phyloP scores from a whole-genome alignment of 129 eudicot genomes.

The Chrysanthemum lavandulifolium region DNA sequence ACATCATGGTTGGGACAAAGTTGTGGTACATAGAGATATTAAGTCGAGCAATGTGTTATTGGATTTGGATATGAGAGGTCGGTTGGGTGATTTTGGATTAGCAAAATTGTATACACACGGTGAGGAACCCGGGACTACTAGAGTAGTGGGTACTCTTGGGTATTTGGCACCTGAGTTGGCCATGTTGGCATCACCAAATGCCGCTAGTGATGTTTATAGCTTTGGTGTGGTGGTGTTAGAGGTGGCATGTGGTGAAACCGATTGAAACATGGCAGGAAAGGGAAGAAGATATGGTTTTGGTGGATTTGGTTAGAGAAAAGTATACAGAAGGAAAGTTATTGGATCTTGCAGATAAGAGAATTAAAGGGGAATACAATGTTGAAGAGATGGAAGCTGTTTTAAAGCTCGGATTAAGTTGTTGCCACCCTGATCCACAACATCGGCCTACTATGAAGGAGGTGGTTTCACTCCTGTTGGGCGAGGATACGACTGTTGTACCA shows the following conservation, averaged over 20 bases:
- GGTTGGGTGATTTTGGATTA: conserved; percentile 84
- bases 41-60: conserved; percentile 79
- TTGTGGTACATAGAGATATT: conserved; percentile 80
- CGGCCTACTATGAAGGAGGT: conserved; percentile 73
- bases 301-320: conserved; percentile 71
- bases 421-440: conserved; percentile 73
- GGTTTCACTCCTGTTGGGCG: conserved; percentile 55
- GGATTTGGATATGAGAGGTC: conserved; percentile 63
- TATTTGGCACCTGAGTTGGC: conserved; percentile 83
- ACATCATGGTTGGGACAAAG: conserved; percentile 81
- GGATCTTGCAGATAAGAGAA: conserved; percentile 69
- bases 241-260: conserved; percentile 77
- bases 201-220: conserved; percentile 76
- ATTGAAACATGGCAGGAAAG: conserved; percentile 43
- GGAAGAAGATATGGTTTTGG: conserved; percentile 64
- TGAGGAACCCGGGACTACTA: conserved; percentile 63
- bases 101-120: conserved; percentile 81
- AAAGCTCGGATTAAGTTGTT: conserved; percentile 77
- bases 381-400: conserved; percentile 67
- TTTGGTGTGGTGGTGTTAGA: conserved; percentile 80
- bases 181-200: conserved; percentile 57
- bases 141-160: conserved; percentile 83
- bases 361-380: conserved; percentile 57
- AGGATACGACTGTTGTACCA: conserved; percentile 24
- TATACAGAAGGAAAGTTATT: conserved; percentile 45